Percentiles rank a stretch among this genome's conserved stretches.
phyloP scores from a whole-genome alignment of 768 basidiomycete genomes.

The Mycena haematopus region DNA sequence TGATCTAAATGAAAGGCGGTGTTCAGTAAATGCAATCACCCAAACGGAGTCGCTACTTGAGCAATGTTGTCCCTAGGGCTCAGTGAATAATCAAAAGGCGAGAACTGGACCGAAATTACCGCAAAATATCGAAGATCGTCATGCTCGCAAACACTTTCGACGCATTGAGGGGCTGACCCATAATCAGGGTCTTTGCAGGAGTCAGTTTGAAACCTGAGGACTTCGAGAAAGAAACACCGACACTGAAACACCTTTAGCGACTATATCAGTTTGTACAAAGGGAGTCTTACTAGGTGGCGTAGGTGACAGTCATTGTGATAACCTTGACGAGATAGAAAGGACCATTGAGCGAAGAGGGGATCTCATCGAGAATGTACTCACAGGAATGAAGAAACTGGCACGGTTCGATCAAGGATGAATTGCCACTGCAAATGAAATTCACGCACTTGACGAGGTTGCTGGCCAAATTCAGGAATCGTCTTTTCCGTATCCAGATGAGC shows the following conservation, averaged over 20 bases:
- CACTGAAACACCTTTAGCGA: constrained; percentile 37
- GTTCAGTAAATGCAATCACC: neutral
- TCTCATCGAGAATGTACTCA: neutral
- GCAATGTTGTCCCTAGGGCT: neutral
- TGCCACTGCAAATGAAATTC: neutral
- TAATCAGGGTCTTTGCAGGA: constrained; percentile 7
- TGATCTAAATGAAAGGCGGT: neutral
- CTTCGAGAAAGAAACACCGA: neutral
- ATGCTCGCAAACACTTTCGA: constrained; percentile 40
- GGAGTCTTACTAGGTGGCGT: constrained; percentile 42
- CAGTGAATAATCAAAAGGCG: neutral
- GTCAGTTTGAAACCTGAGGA: neutral
- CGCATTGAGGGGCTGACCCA: constrained; percentile 16
- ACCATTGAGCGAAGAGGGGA: neutral
- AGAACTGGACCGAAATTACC: constrained; percentile 26
- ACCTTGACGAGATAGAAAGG: constrained; percentile 35
- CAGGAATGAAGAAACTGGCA: constrained; percentile 38
- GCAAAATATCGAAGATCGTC: constrained; percentile 55
- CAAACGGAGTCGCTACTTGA: neutral
- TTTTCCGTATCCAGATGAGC: constrained; percentile 46
- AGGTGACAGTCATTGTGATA: constrained; percentile 55
- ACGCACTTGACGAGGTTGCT: constrained; percentile 41
- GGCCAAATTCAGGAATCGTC: constrained; percentile 46
- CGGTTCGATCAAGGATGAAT: neutral
- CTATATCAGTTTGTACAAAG: neutral